These are phyloP conservation scores for Fraxinus cuspidata DNA, from an alignment of 257 asterid genomes.

Conservation along the genomic window DNA sequence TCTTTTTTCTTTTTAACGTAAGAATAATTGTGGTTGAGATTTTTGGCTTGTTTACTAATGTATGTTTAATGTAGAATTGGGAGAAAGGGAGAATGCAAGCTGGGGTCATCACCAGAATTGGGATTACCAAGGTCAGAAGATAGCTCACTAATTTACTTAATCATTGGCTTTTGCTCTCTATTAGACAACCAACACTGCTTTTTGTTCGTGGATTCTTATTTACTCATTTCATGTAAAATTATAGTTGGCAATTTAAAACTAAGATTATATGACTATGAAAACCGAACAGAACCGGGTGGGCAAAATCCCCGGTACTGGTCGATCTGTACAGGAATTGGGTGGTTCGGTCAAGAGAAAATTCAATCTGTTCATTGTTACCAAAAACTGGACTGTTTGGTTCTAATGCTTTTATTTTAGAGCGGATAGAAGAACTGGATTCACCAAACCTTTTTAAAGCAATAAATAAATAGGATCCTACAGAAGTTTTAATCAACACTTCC, in stretches of 20 bases:
- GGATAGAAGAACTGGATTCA: not conserved
- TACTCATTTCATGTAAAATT: slow-evolving; percentile 15
- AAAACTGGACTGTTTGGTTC: not conserved
- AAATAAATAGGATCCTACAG: not conserved
- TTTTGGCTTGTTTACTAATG: slow-evolving; percentile 17
- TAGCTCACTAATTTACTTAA: slow-evolving; percentile 22
- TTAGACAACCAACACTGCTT: slow-evolving; percentile 14
- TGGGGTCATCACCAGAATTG: slow-evolving; percentile 82
- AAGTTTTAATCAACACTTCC: not conserved
- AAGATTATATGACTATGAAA: not conserved
- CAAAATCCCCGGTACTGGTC: not conserved
- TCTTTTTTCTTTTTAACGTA: not conserved
- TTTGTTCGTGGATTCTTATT: not conserved
- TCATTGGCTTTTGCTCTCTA: slow-evolving; percentile 8
- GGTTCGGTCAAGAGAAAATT: not conserved
- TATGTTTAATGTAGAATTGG: slow-evolving; percentile 59
- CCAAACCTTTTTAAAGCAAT: not conserved
- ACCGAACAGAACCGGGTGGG: not conserved
- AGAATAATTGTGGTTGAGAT: slow-evolving; percentile 11
- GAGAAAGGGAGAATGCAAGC: slow-evolving; percentile 67
- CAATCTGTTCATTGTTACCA: not conserved
- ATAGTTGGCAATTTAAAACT: slow-evolving; percentile 1
- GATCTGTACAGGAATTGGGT: not conserved
- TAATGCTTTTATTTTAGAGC: not conserved
- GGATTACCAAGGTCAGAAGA: slow-evolving; percentile 72